phyloP scores from a whole-genome alignment of 1,284 basidiomycete genomes.

The Anthracocystis setariae region DNA sequence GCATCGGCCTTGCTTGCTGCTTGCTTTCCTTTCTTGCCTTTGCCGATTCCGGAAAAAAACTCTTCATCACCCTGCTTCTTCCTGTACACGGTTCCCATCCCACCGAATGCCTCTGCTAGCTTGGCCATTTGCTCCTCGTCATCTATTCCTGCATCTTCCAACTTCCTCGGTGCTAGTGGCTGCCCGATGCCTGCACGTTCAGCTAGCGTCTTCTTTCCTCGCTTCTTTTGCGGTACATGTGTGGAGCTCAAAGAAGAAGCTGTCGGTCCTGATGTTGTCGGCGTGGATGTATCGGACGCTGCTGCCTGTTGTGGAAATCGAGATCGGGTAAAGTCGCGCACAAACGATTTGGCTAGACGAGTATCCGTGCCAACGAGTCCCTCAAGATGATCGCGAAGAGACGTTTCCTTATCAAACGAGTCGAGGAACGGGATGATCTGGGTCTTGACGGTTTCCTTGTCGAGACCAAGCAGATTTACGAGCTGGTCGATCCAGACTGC shows the following conservation, averaged over 20 bases:
- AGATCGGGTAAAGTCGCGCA: slow-evolving; percentile 30
- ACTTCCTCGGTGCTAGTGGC: slow-evolving; percentile 26
- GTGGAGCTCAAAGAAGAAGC: neutral
- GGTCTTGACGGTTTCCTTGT: slow-evolving; percentile 40
- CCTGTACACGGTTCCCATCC: slow-evolving; percentile 41
- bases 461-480: slow-evolving; percentile 35
- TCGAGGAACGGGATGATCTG: slow-evolving; percentile 51
- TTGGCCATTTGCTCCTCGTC: slow-evolving; percentile 35
- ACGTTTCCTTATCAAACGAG: slow-evolving; percentile 34
- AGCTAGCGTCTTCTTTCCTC: slow-evolving; percentile 36
- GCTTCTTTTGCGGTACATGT: slow-evolving; percentile 11
- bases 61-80: slow-evolving; percentile 41
- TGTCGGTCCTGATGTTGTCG: neutral
- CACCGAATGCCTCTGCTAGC: slow-evolving; percentile 38
- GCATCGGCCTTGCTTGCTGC: slow-evolving; percentile 1
- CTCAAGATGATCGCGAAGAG: slow-evolving; percentile 36
- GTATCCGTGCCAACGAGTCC: slow-evolving; percentile 42
- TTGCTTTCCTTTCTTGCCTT: slow-evolving; percentile 32
- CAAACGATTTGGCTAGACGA: slow-evolving; percentile 27
- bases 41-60: slow-evolving; percentile 33
- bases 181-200: slow-evolving; percentile 38
- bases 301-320: slow-evolving; percentile 26
- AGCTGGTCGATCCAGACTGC: slow-evolving; percentile 46
- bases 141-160: slow-evolving; percentile 7
- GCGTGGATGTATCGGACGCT: slow-evolving; percentile 9